Evolutionary conservation across 148 eudicot species (phyloP).

Genomic region (Rhododendron mucronatum): DNA sequence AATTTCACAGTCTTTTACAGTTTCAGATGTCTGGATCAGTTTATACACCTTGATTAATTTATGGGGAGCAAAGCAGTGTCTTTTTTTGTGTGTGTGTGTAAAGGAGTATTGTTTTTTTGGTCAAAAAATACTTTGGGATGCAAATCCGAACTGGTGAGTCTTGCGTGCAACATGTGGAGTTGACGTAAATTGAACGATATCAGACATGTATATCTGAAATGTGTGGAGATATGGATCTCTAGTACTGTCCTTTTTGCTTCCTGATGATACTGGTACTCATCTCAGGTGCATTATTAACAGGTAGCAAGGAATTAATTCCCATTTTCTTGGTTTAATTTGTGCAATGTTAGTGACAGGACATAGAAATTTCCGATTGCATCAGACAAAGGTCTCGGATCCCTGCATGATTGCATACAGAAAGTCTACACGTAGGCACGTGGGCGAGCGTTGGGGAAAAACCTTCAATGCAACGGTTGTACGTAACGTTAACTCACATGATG

Average conservation of each 20-base stretch:
- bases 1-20: neutral
- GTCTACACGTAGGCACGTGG: too few relatives aligned
- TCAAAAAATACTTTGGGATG: neutral
- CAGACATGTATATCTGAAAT: neutral
- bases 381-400: neutral
- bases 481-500: too few relatives aligned
- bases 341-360: too few relatives aligned
- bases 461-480: too few relatives aligned
- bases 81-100: neutral
- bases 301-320: too few relatives aligned
- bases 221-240: too few relatives aligned
- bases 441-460: too few relatives aligned
- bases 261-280: neutral
- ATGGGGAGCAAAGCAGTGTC: neutral
- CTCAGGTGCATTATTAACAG: neutral
- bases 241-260: neutral
- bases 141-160: neutral
- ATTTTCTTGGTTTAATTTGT: too few relatives aligned
- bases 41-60: too few relatives aligned
- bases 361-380: too few relatives aligned
- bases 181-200: neutral
- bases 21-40: neutral
- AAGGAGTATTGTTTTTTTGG: too few relatives aligned
- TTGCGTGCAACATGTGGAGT: neutral
- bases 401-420: neutral